phyloP scores from a whole-genome alignment of 1,284 basidiomycete genomes.

The Moesziomyces sp. region DNA sequence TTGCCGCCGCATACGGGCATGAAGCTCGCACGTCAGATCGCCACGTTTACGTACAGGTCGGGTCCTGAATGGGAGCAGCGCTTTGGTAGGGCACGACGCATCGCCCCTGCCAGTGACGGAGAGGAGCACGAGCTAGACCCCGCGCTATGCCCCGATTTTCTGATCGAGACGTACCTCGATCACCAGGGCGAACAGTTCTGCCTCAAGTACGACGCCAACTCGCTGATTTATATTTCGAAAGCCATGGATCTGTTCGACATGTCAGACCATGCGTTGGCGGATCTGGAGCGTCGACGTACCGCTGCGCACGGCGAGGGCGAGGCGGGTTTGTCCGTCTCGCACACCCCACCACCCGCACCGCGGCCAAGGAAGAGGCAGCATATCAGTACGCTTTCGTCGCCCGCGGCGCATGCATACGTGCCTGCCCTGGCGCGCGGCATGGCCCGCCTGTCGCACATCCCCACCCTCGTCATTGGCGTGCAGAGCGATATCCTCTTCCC shows the following conservation, averaged over 20 bases:
- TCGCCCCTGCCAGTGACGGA: neutral
- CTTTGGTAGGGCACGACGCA: conserved; percentile 82
- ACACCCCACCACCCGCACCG: conserved; percentile 22
- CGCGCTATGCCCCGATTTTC: conserved; percentile 89
- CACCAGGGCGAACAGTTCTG: conserved; percentile 90
- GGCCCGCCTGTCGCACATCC: conserved; percentile 78
- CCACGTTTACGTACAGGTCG: conserved; percentile 98
- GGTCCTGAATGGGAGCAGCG: conserved; percentile 99
- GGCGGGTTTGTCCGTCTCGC: conserved; percentile 14
- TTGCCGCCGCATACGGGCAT: conserved; percentile 95
- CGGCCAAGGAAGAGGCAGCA: conserved; percentile 69
- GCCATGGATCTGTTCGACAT: conserved; percentile 99
- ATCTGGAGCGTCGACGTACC: conserved; percentile 70
- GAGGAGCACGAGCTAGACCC: conserved; percentile 66
- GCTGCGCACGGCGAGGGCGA: conserved; percentile 39
- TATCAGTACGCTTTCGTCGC: conserved; percentile 72
- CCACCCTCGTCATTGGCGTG: conserved; percentile 89
- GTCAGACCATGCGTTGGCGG: conserved; percentile 80
- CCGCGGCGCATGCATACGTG: conserved; percentile 75
- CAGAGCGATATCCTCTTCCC: conserved; percentile 97
- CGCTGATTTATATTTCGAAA: conserved; percentile 92
- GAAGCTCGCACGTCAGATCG: conserved; percentile 98
- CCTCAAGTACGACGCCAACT: conserved; percentile 98
- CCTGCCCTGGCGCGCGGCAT: conserved; percentile 85
- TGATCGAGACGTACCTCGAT: conserved; percentile 98